A percentile compares a stretch with the other conserved stretches of the same genome.
These are phyloP conservation scores for Taphrina populina DNA, from an alignment of 1,139 yeast species.

Conservation along the genomic window DNA sequence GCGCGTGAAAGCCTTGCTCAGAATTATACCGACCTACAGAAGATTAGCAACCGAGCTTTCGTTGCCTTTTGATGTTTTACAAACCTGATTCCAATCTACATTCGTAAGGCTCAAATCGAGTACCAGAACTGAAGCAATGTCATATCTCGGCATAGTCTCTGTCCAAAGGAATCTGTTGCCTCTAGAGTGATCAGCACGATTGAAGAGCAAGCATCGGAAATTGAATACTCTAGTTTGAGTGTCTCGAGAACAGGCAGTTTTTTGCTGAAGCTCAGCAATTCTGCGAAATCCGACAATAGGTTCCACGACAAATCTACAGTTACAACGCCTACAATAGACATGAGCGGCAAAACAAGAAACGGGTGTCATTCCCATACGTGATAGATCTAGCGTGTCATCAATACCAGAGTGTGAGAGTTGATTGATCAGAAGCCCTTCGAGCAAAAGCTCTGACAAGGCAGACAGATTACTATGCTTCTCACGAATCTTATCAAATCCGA, in stretches of 20 bases:
- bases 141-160: not conserved
- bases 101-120: conserved; percentile 3
- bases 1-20: not conserved
- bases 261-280: not conserved
- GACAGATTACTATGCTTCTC: conserved; percentile 5
- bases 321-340: not conserved
- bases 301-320: conserved; percentile 25
- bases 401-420: no score
- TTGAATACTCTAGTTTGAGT: conserved; percentile 23
- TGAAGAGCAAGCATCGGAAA: not conserved
- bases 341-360: not conserved
- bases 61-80: not conserved
- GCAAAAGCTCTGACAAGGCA: conserved; percentile 1
- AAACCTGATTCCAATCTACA: not conserved
- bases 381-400: no score
- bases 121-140: not conserved
- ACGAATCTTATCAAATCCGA: conserved; percentile 19
- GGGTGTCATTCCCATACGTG: no score
- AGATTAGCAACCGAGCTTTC: not conserved
- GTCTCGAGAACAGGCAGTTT: conserved; percentile 3
- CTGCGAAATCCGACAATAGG: not conserved
- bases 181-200: not conserved
- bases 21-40: not conserved
- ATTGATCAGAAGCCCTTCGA: no score
- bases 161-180: conserved; percentile 15